Conservation (phyloP, 768 basidiomycete genomes). For the Paxillus rubicundulus region DNA sequence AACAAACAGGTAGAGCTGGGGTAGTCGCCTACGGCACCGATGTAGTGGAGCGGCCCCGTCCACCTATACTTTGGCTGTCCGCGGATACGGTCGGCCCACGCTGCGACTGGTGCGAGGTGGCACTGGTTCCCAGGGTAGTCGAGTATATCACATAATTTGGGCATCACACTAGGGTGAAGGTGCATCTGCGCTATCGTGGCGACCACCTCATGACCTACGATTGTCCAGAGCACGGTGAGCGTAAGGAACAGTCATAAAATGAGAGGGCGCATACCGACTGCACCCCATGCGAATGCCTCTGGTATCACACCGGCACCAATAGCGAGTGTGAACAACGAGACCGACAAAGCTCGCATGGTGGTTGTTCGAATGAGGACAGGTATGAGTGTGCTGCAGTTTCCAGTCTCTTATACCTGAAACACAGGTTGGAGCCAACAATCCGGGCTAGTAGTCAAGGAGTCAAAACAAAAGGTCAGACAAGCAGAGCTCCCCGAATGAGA, state of each 20-base stretch:
- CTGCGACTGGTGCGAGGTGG: slow-evolving; percentile 77
- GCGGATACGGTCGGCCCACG: slow-evolving; percentile 84
- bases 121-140: slow-evolving; percentile 47
- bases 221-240: neutral
- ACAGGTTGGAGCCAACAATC: neutral
- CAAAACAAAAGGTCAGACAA: neutral
- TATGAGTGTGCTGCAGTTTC: neutral
- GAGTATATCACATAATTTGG: slow-evolving; percentile 70
- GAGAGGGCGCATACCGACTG: slow-evolving; percentile 30
- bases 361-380: slow-evolving; percentile 4
- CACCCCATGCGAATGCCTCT: slow-evolving; percentile 38
- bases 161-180: slow-evolving; percentile 68
- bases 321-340: slow-evolving; percentile 12
- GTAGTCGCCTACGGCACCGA: slow-evolving; percentile 71
- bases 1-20: slow-evolving; percentile 76
- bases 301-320: slow-evolving; percentile 22
- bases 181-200: slow-evolving; percentile 95
- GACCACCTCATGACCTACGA: slow-evolving; percentile 81
- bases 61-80: slow-evolving; percentile 53
- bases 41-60: slow-evolving; percentile 75
- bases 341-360: slow-evolving; percentile 19
- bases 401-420: neutral
- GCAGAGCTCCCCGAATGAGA: neutral
- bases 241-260: neutral
- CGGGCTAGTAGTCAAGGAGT: neutral